Conservation (phyloP, 2,329 filamentous ascomycete species). For the Fusarium citri region DNA sequence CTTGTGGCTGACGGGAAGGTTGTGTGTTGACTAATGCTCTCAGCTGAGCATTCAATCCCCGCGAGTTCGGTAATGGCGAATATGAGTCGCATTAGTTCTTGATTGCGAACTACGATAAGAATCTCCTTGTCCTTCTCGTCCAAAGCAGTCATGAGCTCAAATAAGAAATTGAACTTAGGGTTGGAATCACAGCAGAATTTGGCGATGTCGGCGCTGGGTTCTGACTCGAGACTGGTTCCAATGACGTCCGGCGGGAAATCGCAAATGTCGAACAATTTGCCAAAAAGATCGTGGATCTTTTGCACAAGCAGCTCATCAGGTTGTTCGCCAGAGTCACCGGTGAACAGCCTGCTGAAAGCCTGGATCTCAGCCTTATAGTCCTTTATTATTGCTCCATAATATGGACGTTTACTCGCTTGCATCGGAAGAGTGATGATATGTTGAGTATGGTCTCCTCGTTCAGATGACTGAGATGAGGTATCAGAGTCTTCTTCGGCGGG, state of each 20-base stretch:
- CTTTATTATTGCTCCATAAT: slow-evolving; percentile 63
- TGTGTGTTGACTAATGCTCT: slow-evolving; percentile 46
- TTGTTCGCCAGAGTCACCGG: slow-evolving; percentile 51
- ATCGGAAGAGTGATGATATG: slow-evolving; percentile 69
- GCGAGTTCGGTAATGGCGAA: slow-evolving; percentile 60
- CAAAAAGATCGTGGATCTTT: slow-evolving; percentile 64
- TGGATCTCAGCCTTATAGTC: slow-evolving; percentile 58
- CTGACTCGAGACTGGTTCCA: slow-evolving; percentile 54
- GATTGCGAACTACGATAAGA: slow-evolving; percentile 64
- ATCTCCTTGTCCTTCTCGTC: slow-evolving; percentile 59
- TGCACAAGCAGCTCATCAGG: slow-evolving; percentile 56
- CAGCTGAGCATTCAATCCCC: slow-evolving; percentile 51
- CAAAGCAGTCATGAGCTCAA: slow-evolving; percentile 59
- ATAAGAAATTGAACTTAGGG: slow-evolving; percentile 70
- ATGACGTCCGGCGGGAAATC: slow-evolving; percentile 67
- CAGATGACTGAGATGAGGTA: slow-evolving; percentile 33
- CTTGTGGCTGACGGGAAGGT: slow-evolving; percentile 52
- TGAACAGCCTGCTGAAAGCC: slow-evolving; percentile 59
- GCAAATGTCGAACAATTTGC: slow-evolving; percentile 64
- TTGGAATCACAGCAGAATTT: slow-evolving; percentile 68
- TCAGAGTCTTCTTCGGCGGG: slow-evolving; percentile 41
- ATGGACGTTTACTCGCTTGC: slow-evolving; percentile 62
- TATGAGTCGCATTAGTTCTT: slow-evolving; percentile 63
- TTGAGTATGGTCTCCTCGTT: slow-evolving; percentile 47
- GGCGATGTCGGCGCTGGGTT: slow-evolving; percentile 57